Conservation (phyloP, 2,329 filamentous ascomycete species). For the Arthrobotrys entomopaga region DNA sequence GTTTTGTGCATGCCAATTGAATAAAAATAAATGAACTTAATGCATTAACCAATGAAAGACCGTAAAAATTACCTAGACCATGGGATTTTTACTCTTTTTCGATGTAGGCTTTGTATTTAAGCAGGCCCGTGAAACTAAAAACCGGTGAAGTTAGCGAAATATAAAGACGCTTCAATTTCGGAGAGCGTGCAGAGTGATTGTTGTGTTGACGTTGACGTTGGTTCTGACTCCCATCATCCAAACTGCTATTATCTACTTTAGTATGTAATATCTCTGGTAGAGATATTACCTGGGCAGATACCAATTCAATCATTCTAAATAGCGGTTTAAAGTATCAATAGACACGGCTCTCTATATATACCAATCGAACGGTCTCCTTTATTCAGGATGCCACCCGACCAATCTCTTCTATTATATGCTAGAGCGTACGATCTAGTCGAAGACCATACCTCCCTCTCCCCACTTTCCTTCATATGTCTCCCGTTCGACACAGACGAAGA, state of each 20-base stretch:
- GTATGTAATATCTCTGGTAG: too few relatives aligned
- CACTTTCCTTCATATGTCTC: slow-evolving; percentile 50
- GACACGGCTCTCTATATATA: not conserved
- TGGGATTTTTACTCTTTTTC: too few relatives aligned
- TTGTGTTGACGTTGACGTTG: not conserved
- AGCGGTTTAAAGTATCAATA: not conserved
- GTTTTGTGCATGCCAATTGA: slow-evolving; percentile 1
- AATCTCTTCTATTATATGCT: slow-evolving; percentile 40
- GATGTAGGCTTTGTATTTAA: too few relatives aligned
- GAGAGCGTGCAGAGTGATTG: not conserved
- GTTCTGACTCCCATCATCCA: not conserved
- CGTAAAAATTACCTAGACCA: too few relatives aligned
- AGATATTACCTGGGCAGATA: not conserved
- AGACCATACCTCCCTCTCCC: slow-evolving; percentile 49
- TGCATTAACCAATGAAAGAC: too few relatives aligned
- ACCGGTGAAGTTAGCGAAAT: too few relatives aligned
- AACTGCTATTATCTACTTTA: too few relatives aligned
- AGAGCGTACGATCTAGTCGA: slow-evolving; percentile 49
- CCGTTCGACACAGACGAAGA: slow-evolving; percentile 43
- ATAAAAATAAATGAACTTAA: not conserved
- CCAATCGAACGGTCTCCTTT: too few relatives aligned
- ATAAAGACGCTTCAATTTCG: too few relatives aligned
- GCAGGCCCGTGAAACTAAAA: too few relatives aligned
- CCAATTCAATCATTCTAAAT: not conserved
- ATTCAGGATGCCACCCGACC: slow-evolving; percentile 9